Evolutionary conservation across 2,329 filamentous ascomycete species (phyloP), one percentile per base, ranked within the genome.

Genomic region (Blastomyces silverae): DNA sequence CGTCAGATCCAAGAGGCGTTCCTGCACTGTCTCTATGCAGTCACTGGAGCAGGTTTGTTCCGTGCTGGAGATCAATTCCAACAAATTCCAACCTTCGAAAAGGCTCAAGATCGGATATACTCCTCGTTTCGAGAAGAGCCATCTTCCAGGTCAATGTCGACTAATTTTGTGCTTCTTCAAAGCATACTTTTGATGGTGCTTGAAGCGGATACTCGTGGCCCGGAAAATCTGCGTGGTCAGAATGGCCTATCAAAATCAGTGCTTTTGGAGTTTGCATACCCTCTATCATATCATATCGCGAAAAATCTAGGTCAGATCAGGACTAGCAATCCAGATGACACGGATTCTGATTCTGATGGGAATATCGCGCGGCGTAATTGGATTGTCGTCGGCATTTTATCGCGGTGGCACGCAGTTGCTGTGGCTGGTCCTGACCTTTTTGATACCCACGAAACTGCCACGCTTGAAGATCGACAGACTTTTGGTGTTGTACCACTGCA

Each of bases 141-240:
- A 22, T 68, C 61, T 39, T 60, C 74, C 34, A 74, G 77, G 20
- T 69, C 73, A 8, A 71, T 72, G 2, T 69, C 75, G 1, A 71
- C 74, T 46, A 79, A 79, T 65, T 63, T 79, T 34, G 69, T 79
- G 28, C 77, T 75, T 70, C 71, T 79, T n/a, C 78, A 79, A 66
- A 74, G 73, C 42, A 70, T 79, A 60, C 70, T 76, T 10, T 68
- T 80, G 25, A 75, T 80, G 73, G 73, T 78, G 22, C 72, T 80
- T 13, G 78, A 80, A 55, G 77, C 76, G 64, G 78, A 79, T 58
- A 70, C 73, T 11, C 77, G 77, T 52, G 76, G 76, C 1, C 77
- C 77, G 0, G 76, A 79, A 48, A 79, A 79, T 61, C 70, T 79
- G 28, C 72, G 75, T 31, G 68, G 75, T 50, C 78, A 78, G 66